Evolutionary conservation across 768 basidiomycete genomes (phyloP), one percentile per base, ranked within the genome.

Genomic region (Phaeotremella skinneri): DNA sequence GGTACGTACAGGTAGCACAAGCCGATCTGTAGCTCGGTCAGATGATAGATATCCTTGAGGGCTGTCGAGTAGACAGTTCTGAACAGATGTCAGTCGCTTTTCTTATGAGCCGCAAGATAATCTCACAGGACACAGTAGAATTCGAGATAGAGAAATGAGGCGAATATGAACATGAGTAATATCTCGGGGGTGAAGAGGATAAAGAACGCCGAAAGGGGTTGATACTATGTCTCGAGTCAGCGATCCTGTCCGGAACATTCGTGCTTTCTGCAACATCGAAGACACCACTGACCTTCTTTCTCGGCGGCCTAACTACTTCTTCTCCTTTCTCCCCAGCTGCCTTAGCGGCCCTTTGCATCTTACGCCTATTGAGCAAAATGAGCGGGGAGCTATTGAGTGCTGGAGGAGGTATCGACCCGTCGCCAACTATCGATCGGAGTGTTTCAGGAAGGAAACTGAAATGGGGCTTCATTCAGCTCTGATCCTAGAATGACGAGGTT

Each of bases 11-110:
- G 78, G 78, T 86, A 92, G 73, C 87, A 90, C 3, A 92, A 76
- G 2, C 90, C 90, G 30, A 88, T 81, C 23, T 83, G 81, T 2
- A 85, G 84, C 61, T 88, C 82, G 56, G 75, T 81, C 20, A 89
- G 79, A 60, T 76, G 81, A 62, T 91, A 90, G 0, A 81, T 78
- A 0, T 75, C 61, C 50, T 80, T 78, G 69, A 89, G 85, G 0
- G 86, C 79, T 0, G 85, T 82, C 1, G 87, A 74, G 57, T 67
- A 76, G 2, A 73, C 62, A 1, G 73, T 72, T 23, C 71, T 73
- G 54, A 2, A 13, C 21, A 32, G 21, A 9, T 14, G 43, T 21
- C 6, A 6, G 43, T 14, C 6, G 13, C 6, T 7, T 45, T 45
- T 23, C 13, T 13, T 37, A 39, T n/a, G n/a, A n/a, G n/a, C 37